These are phyloP conservation scores for Pelargonium citronellum DNA, from an alignment of 441 rosid genomes.

Conservation along the genomic window DNA sequence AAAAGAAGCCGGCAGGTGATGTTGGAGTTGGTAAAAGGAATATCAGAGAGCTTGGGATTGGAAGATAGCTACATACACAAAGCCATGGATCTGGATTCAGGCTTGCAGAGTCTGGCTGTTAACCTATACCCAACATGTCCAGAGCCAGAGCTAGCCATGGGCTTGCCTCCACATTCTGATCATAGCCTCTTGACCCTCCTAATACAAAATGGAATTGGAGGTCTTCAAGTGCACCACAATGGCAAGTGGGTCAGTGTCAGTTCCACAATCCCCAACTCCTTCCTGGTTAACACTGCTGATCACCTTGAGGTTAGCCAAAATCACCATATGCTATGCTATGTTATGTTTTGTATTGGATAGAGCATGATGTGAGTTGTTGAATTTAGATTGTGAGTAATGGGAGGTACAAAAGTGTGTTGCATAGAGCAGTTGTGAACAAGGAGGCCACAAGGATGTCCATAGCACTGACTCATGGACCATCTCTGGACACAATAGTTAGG, in stretches of 20 bases:
- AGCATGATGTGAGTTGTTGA: too few species aligned
- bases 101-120: constrained; percentile 28
- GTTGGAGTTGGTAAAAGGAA: constrained; percentile 24
- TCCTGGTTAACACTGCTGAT: constrained; percentile 41
- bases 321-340: too few species aligned
- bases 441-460: not conserved
- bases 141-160: constrained; percentile 38
- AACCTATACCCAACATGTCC: constrained; percentile 52
- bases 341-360: not conserved
- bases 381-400: not conserved
- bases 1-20: constrained; percentile 20
- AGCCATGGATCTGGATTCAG: constrained; percentile 26
- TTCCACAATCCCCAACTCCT: constrained; percentile 29
- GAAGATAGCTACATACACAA: constrained; percentile 30
- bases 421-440: not conserved
- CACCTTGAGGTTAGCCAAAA: constrained; percentile 35
- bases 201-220: constrained; percentile 28
- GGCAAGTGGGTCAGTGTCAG: constrained; percentile 35
- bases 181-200: constrained; percentile 35
- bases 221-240: constrained; percentile 33
- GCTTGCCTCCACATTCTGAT: constrained; percentile 40
- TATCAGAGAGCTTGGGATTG: constrained; percentile 37
- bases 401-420: not conserved
- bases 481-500: not conserved
- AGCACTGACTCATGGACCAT: not conserved